These are phyloP conservation scores for Trematosphaeria pertusa DNA, from an alignment of 2,329 filamentous ascomycete genomes.

Conservation along the genomic window DNA sequence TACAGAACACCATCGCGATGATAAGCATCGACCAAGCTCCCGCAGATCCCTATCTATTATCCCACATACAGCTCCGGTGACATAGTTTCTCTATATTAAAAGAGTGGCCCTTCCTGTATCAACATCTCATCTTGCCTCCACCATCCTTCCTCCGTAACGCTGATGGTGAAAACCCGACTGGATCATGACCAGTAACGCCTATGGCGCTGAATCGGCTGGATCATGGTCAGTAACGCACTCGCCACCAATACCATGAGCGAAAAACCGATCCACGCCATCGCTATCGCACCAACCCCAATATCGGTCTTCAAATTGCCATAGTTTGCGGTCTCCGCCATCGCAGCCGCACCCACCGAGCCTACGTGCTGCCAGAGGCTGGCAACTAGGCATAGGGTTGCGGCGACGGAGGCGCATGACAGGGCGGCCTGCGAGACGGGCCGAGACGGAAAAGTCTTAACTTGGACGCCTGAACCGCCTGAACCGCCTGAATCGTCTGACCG, in stretches of 20 bases:
- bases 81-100: too few species aligned
- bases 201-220: too few species aligned
- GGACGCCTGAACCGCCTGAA: slow-evolving; percentile 81
- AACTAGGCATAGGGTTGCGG: slow-evolving; percentile 66
- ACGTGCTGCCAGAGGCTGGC: slow-evolving; percentile 84
- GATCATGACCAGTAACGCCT: background rate
- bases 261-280: slow-evolving; percentile 93
- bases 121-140: too few species aligned
- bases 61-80: too few species aligned
- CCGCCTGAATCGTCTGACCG: too few species aligned
- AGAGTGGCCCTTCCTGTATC: too few species aligned
- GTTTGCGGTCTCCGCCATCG: slow-evolving; percentile 86
- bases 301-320: slow-evolving; percentile 83
- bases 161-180: too few species aligned
- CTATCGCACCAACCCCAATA: slow-evolving; percentile 89
- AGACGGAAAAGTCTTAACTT: slow-evolving; percentile 88
- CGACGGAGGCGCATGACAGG: slow-evolving; percentile 79
- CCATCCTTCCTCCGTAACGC: too few species aligned
- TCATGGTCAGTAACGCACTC: background rate
- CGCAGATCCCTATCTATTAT: too few species aligned
- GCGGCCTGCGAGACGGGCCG: slow-evolving; percentile 86
- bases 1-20: too few species aligned
- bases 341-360: slow-evolving; percentile 87
- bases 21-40: too few species aligned
- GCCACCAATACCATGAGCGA: slow-evolving; percentile 66